Base-by-base conservation (phyloP, 768 basidiomycete species). In the Termitomyces bulborhizus region DNA sequence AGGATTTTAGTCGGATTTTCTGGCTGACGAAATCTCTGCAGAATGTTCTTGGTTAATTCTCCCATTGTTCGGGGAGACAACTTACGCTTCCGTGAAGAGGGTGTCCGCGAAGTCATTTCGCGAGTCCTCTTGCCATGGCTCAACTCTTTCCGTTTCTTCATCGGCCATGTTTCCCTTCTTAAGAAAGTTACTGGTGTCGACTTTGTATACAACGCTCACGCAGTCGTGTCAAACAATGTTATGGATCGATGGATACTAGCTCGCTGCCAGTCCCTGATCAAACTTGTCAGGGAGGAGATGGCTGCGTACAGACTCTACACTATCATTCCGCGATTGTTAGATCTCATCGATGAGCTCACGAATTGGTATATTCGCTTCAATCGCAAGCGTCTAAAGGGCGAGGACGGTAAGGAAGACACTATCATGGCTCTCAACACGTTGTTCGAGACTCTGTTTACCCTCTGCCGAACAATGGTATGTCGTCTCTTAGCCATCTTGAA, bases 291-390 rank as follows among this genome's bases (percentile, higher is more conserved):
- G 57, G 78, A 88, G 66, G 96, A 99, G 75, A 99, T 98, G 97
- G 88, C 89, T 12, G 93, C 94, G 16, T 99, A 99, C 72, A 83
- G 95, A 60, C 81, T 99, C 13, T 98, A 98, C 73, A 98, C 93
- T 60, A 90, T 99, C 75, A 93, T 98, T 59, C 94, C 94, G n/a
- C 84, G 93, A 34, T 76, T 98, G 41, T 76, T 98, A 56, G 88
- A 90, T 60, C 85, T 99, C 55, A 81, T 99, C 31, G 93, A 96
- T 61, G 97, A 98, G 69, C 78, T 98, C 56, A 99, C 97, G 21
- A 99, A 99, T 68, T 98, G 95, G 94, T 99, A 99, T 72, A 98
- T 99, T 67, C 93, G 97, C 46, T 98, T 98, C 76, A 99, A 99
- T 72, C 86, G 97, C 43, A 88, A 87, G 61, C 83, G 97, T 15